Conservation (phyloP, 192 early-diverging fungal species). For the Jimgerdemannia lactiflua region DNA sequence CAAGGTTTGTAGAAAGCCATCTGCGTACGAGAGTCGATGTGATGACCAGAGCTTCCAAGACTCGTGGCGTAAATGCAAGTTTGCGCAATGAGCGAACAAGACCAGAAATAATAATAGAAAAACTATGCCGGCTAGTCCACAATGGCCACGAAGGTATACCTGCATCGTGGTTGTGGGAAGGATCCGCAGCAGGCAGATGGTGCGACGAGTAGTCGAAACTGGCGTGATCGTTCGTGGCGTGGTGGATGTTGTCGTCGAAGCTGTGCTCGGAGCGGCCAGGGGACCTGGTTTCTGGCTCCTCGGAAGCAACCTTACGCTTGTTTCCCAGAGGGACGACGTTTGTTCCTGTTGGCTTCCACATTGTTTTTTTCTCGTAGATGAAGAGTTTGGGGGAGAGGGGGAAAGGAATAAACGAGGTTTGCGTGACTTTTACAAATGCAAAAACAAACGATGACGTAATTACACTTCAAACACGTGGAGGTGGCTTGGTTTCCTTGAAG, state of each 20-base stretch:
- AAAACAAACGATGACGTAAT: neutral
- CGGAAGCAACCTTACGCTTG: slow-evolving; percentile 7
- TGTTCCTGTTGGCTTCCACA: slow-evolving; percentile 27
- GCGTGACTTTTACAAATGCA: neutral
- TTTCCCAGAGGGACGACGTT: slow-evolving; percentile 23
- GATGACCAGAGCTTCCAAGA: no score
- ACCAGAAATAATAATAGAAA: neutral
- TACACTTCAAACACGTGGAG: no score
- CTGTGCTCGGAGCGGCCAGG: neutral
- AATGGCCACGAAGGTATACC: neutral
- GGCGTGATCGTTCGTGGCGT: neutral
- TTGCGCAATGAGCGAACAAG: neutral
- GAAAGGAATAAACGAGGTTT: neutral
- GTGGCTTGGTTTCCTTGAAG: neutral
- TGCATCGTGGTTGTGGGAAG: neutral
- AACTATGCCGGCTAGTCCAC: neutral
- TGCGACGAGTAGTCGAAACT: neutral
- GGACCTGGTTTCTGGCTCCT: neutral
- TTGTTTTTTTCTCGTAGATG: neutral
- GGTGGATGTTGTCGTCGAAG: neutral
- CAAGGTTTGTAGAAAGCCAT: neutral
- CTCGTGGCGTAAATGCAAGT: neutral
- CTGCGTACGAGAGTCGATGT: no score
- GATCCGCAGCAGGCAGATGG: neutral
- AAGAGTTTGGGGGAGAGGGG: neutral